phyloP scores from a whole-genome alignment of 805 yeast species.

The Metschnikowia santaceciliae region DNA sequence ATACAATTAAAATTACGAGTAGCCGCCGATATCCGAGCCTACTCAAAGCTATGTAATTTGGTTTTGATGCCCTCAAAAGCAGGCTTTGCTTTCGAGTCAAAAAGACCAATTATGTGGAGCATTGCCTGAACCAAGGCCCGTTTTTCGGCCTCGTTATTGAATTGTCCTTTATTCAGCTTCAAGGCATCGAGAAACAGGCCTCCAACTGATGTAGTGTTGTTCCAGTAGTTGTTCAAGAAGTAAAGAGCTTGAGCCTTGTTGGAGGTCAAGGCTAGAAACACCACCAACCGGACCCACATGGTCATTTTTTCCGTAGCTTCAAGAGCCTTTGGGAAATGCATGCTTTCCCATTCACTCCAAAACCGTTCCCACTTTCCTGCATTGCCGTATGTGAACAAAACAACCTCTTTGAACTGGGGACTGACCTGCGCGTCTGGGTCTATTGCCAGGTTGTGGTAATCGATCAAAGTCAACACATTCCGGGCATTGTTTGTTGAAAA shows the following conservation, averaged over 20 bases:
- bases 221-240: slow-evolving; percentile 32
- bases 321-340: slow-evolving; percentile 5
- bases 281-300: slow-evolving; percentile 32
- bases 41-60: not conserved
- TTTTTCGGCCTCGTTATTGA: slow-evolving; percentile 22
- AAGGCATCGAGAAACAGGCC: slow-evolving; percentile 25
- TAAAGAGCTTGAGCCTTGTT: slow-evolving; percentile 23
- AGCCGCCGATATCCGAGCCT: not conserved
- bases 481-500: slow-evolving; percentile 29
- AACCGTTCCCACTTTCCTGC: slow-evolving; percentile 35
- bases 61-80: slow-evolving; percentile 8
- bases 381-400: slow-evolving; percentile 36
- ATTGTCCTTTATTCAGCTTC: slow-evolving; percentile 12
- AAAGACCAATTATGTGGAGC: slow-evolving; percentile 15
- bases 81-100: slow-evolving; percentile 8
- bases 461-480: slow-evolving; percentile 26
- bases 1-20: not conserved
- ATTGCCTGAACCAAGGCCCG: slow-evolving; percentile 23
- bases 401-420: slow-evolving; percentile 28
- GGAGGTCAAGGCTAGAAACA: slow-evolving; percentile 28
- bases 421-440: slow-evolving; percentile 9
- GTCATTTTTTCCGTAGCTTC: slow-evolving; percentile 8
- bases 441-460: slow-evolving; percentile 17
- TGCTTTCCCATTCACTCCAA: slow-evolving; percentile 38
- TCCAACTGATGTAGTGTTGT: slow-evolving; percentile 17